Evolutionary conservation across 805 yeast genomes (phyloP), one percentile per base, ranked within the genome.

Genomic region (Dipodascus geniculatus): DNA sequence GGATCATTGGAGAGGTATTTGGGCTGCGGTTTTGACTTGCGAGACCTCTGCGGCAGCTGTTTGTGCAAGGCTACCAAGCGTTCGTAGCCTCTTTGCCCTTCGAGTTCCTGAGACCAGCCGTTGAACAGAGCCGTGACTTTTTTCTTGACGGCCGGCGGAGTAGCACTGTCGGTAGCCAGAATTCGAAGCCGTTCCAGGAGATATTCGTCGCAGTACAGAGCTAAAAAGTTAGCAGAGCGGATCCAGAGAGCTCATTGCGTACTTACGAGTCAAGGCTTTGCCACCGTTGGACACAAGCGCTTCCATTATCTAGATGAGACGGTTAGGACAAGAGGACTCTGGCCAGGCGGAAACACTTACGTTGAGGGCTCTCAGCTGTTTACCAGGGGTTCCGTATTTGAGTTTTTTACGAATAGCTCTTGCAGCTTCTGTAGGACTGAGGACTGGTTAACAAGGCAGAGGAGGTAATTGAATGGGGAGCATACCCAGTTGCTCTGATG

Each of bases 361-460:
- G 75, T 63, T 83, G 69, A 89, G 66, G 0, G 95, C 85, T 49
- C 86, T 78, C 52, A 77, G 61, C 65, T 87, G 95, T 58, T 83
- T 84, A 19, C 71, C 68, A 2, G 68, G 64, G 1, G 74, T 63
- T n/a, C 97, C 98, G 64, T 91, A 85, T 69, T 95, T 93, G 64
- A 93, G 71, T 62, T 82, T 81, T 73, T 93, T 93, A 51, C 99
- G 77, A 22, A 93, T 71, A 0, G 96, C 95, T 48, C 98, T 74
- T 0, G 97, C 97, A 1, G 95, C 91, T 66, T 93, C 99, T 33
- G 74, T 67, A 51, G 82, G 72, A 3, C 82, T 76, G 0, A 2
- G 16, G 22, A 48, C 23, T 20, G 4, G 14, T 4, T 42, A 6
- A 51, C 16, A 35, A 33, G 31, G 22, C 16, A 20, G 16, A 11